A percentile compares a stretch with the other conserved stretches of the same genome.
Conservation (phyloP, 2,329 filamentous ascomycete species). For the Scedosporium dehoogii region DNA sequence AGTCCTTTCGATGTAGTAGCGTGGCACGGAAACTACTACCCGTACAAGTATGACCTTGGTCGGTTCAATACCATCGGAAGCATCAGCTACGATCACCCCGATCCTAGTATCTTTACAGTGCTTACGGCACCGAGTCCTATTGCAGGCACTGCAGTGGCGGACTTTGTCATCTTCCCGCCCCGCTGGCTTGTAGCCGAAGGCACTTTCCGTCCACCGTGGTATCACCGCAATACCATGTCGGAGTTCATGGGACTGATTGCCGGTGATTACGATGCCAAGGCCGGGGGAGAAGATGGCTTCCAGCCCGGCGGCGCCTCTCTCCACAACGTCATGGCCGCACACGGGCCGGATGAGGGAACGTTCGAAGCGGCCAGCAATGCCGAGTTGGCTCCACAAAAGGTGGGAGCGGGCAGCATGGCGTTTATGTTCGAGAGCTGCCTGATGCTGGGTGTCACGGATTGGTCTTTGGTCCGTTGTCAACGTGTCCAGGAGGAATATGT, state of each 20-base stretch:
- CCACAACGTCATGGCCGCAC: slow-evolving; percentile 50
- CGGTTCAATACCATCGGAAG: slow-evolving; percentile 49
- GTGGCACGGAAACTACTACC: slow-evolving; percentile 62
- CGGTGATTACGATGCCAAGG: slow-evolving; percentile 18
- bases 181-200: slow-evolving; percentile 53
- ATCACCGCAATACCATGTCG: slow-evolving; percentile 49
- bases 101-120: slow-evolving; percentile 57
- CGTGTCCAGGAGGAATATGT: slow-evolving; percentile 3
- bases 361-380: slow-evolving; percentile 34
- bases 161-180: slow-evolving; percentile 60
- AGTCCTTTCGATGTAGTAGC: slow-evolving; percentile 63
- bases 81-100: slow-evolving; percentile 53
- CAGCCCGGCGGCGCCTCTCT: slow-evolving; percentile 29
- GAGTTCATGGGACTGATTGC: slow-evolving; percentile 46
- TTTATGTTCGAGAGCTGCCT: slow-evolving; percentile 37
- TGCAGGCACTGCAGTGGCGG: slow-evolving; percentile 44
- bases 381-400: slow-evolving; percentile 25
- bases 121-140: slow-evolving; percentile 46
- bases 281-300: slow-evolving; percentile 20
- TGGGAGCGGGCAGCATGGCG: slow-evolving; percentile 31
- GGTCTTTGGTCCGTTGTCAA: neutral
- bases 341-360: slow-evolving; percentile 33
- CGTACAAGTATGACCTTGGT: slow-evolving; percentile 46
- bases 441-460: slow-evolving; percentile 20
- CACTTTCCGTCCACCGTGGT: slow-evolving; percentile 57